Percentiles rank a stretch among this genome's conserved stretches.
These are phyloP conservation scores for Tricholoma bakamatsutake DNA, from an alignment of 768 basidiomycete genomes.

Conservation along the genomic window DNA sequence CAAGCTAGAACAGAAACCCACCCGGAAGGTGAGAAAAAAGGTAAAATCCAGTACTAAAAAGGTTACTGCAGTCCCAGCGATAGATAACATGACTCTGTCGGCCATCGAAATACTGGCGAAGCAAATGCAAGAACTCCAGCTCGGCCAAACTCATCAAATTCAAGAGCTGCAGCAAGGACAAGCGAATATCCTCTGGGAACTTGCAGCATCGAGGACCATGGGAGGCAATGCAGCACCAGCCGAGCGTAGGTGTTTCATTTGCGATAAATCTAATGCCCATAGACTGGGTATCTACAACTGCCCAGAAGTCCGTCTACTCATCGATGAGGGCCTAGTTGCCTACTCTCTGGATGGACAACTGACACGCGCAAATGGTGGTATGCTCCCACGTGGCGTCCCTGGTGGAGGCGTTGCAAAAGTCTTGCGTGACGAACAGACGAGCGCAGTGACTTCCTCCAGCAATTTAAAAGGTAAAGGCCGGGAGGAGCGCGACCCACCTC, in stretches of 20 bases:
- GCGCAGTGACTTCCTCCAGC: too few relatives aligned
- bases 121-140: not conserved
- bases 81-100: not conserved
- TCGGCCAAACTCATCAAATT: not conserved
- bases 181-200: not conserved
- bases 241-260: not conserved
- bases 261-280: not conserved
- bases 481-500: not conserved
- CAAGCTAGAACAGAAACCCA: too few relatives aligned
- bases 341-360: too few relatives aligned
- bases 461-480: constrained; percentile 1
- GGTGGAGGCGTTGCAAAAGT: not conserved
- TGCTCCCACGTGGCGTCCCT: not conserved
- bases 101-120: not conserved
- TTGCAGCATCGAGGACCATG: not conserved
- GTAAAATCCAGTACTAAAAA: too few relatives aligned
- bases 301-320: not conserved
- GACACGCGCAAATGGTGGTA: not conserved
- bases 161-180: not conserved
- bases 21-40: too few relatives aligned
- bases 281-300: not conserved
- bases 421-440: not conserved
- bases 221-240: not conserved
- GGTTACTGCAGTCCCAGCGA: not conserved
- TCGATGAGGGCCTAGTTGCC: not conserved